Conservation (phyloP, 371 early-diverging fungal genomes). For the Furculomyces boomerangus region DNA sequence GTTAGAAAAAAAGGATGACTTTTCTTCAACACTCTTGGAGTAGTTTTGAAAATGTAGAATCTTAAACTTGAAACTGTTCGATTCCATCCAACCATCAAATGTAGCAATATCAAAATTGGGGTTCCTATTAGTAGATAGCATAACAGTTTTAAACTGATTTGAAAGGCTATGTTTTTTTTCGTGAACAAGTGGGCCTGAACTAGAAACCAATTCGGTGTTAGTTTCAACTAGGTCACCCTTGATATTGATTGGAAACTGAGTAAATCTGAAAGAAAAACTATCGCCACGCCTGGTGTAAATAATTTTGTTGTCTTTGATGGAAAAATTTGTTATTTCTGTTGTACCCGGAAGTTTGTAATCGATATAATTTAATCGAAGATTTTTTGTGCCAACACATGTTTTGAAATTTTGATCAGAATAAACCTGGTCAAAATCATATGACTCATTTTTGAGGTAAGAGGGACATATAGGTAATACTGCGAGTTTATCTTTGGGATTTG, state of each 20-base stretch:
- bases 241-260: neutral
- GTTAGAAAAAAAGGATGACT: neutral
- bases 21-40: neutral
- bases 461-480: too few species aligned
- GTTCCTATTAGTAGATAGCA: neutral
- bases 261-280: neutral
- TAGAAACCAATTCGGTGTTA: neutral
- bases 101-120: neutral
- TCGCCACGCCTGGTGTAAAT: constrained; percentile 19
- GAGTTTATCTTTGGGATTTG: too few species aligned
- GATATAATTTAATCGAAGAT: constrained; percentile 4
- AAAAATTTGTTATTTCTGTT: constrained; percentile 16
- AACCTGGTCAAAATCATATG: constrained; percentile 14
- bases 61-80: neutral
- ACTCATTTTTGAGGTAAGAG: too few species aligned
- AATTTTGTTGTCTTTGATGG: constrained; percentile 15
- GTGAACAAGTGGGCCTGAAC: neutral
- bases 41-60: neutral
- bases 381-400: constrained; percentile 13
- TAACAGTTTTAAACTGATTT: neutral
- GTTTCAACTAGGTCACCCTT: neutral
- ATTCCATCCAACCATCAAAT: neutral
- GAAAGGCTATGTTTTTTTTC: neutral
- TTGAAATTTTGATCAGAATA: constrained; percentile 7
- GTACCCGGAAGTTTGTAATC: constrained; percentile 14